Evolutionary conservation across 345 rosid species (phyloP), one percentile per base, ranked within the genome.

Genomic region (Sonneratia caseolaris): DNA sequence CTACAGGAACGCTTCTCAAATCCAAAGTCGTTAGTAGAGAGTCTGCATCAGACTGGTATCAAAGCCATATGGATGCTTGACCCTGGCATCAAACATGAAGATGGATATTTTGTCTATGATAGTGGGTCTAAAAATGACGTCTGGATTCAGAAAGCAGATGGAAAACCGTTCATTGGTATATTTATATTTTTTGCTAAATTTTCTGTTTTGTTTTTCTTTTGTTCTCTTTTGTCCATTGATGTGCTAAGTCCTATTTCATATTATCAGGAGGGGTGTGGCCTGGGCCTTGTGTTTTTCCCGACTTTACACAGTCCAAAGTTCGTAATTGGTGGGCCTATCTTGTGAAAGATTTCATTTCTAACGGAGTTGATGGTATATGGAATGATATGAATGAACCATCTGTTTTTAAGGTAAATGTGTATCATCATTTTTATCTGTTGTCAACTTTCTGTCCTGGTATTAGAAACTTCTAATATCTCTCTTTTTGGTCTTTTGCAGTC

Each of bases 381-480:
- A 93, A 93, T 68, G 97, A 93, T 80, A 93, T 93, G 98, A 93
- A 93, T 24, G 98, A 93, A 83, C 97, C 98, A 9, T 85, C 96
- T 71, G 65, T 93, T 68, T 93, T 93, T 78, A 89, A 91, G 90
- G 98, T 91, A 76, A 75, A 68, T n/a, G 11, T 37, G 27, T 18
- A 53, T 38, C 16, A 9, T 1, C 19, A 37, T 67, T 57, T 61
- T 68, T 13, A n/a, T 73, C 37, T 69, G 72, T 64, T 27, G 49
- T 43, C 66, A 35, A 37, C 68, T 32, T 47, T 19, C 45, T 55
- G 62, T 37, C 62, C 71, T 75, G 1, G 53, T 64, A 61, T 51
- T 27, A 22, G 37, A 65, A 73, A 66, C 47, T 78, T 72, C 76
- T 43, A 65, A 49, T 22, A 21, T 51, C 45, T 49, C 47, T 35